Conservation (phyloP, 1,284 basidiomycete genomes). For the Cutaneotrichosporon arboriforme region DNA sequence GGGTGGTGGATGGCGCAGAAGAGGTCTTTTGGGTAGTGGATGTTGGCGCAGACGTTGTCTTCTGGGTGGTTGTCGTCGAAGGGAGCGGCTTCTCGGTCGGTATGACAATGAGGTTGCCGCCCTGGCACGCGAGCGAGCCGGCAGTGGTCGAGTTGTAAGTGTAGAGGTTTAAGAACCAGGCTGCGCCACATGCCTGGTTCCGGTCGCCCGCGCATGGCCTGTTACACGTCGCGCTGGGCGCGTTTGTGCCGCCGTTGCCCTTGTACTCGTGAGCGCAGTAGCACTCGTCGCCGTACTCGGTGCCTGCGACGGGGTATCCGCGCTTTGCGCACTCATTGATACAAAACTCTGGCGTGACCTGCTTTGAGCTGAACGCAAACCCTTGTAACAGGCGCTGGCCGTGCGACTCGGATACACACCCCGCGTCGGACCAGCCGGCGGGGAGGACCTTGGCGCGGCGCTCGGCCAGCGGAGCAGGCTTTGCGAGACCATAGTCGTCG, state of each 20-base stretch:
- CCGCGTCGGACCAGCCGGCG: constrained; percentile 39
- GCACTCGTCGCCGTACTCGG: constrained; percentile 44
- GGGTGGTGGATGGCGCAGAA: too few species aligned
- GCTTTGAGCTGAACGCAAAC: constrained; percentile 27
- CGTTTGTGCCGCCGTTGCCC: constrained; percentile 27
- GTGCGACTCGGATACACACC: constrained; percentile 43
- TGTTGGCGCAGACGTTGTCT: too few species aligned
- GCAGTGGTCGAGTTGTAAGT: neutral
- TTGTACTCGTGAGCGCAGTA: constrained; percentile 36
- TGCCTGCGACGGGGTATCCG: constrained; percentile 42
- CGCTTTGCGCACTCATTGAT: constrained; percentile 35
- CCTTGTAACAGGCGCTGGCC: constrained; percentile 38
- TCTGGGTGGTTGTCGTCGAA: neutral
- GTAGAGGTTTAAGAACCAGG: constrained; percentile 41
- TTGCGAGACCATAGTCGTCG: constrained; percentile 27
- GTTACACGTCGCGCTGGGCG: constrained; percentile 25
- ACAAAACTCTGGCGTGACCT: constrained; percentile 35
- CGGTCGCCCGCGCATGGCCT: constrained; percentile 35
- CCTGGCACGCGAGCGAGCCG: neutral
- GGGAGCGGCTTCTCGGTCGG: neutral
- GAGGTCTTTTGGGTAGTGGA: too few species aligned
- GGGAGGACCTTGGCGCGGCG: constrained; percentile 35
- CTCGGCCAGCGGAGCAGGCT: constrained; percentile 28
- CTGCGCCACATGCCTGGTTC: constrained; percentile 31
- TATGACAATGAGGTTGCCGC: too few species aligned